phyloP scores from a whole-genome alignment of 164 flowering plant genomes.

The Vitis vinifera region DNA sequence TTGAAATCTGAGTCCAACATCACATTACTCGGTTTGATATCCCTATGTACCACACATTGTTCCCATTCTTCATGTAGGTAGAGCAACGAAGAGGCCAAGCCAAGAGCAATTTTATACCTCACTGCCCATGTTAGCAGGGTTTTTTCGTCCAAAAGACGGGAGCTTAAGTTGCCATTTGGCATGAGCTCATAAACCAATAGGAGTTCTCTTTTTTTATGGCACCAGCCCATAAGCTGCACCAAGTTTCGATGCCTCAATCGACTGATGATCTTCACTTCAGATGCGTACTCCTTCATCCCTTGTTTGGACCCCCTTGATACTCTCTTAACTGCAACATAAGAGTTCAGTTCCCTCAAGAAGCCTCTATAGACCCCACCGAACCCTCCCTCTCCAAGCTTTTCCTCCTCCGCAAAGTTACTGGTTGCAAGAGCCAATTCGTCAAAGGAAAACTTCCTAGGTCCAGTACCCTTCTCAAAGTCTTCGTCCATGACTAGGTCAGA shows the following conservation, averaged over 20 bases:
- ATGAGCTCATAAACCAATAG: neutral
- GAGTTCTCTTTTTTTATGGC: neutral
- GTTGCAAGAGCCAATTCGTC: too few relatives aligned
- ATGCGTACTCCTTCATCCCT: neutral
- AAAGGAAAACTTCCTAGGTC: too few relatives aligned
- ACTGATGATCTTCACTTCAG: slow-evolving; percentile 4
- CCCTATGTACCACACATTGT: neutral
- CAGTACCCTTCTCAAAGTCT: too few relatives aligned
- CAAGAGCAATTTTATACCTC: slow-evolving; percentile 1
- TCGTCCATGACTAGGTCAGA: neutral
- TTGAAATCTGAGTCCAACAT: slow-evolving; percentile 9
- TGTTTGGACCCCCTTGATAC: slow-evolving; percentile 10
- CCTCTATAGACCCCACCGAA: slow-evolving; percentile 32
- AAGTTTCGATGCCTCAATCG: slow-evolving; percentile 2
- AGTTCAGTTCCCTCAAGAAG: slow-evolving; percentile 6
- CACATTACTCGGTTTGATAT: slow-evolving; percentile 3
- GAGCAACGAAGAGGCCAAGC: slow-evolving; percentile 3
- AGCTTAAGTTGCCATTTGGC: slow-evolving; percentile 1
- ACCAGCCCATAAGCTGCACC: slow-evolving; percentile 7
- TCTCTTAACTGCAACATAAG: slow-evolving; percentile 26
- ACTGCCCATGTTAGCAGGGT: neutral
- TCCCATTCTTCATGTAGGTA: slow-evolving; percentile 6
- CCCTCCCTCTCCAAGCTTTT: slow-evolving; percentile 27
- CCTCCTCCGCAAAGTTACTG: neutral
- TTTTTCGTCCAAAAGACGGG: neutral